Evolutionary conservation across 2,329 filamentous ascomycete species (phyloP).

Genomic region (Paecilomyces niveus): DNA sequence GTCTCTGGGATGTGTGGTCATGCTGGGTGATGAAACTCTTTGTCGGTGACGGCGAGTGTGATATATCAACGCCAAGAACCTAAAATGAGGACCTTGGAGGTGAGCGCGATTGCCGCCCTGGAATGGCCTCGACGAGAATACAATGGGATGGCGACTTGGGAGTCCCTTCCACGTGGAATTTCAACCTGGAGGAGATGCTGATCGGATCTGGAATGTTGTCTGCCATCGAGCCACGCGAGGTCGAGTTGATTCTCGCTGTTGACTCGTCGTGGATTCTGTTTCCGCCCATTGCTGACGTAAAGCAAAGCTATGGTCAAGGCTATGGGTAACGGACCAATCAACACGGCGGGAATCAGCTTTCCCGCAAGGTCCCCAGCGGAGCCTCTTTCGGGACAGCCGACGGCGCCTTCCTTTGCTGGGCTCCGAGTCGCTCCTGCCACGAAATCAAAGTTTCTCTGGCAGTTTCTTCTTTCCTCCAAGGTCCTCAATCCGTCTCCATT

Average conservation of each 20-base stretch:
- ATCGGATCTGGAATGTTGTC: neutral
- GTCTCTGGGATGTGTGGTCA: neutral
- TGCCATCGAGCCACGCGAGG: neutral
- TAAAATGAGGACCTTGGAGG: neutral
- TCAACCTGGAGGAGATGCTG: neutral
- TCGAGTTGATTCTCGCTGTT: no score
- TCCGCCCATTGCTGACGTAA: neutral
- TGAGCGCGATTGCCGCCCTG: neutral
- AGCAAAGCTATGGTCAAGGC: neutral
- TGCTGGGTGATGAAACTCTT: neutral
- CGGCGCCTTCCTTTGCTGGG: neutral
- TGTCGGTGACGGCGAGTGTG: neutral
- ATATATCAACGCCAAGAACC: neutral
- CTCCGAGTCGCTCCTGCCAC: neutral
- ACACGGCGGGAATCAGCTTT: neutral
- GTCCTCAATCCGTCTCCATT: conserved; percentile 19
- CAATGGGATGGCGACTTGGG: neutral
- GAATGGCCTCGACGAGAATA: neutral
- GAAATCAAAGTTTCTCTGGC: neutral
- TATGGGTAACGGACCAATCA: neutral
- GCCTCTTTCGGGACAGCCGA: neutral
- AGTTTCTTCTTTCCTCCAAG: conserved; percentile 17
- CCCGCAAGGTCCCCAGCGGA: neutral
- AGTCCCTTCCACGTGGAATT: neutral
- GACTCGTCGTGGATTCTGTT: neutral